Conservation (phyloP, 2,329 filamentous ascomycete genomes). For the Chrysoporthe cubensis region DNA sequence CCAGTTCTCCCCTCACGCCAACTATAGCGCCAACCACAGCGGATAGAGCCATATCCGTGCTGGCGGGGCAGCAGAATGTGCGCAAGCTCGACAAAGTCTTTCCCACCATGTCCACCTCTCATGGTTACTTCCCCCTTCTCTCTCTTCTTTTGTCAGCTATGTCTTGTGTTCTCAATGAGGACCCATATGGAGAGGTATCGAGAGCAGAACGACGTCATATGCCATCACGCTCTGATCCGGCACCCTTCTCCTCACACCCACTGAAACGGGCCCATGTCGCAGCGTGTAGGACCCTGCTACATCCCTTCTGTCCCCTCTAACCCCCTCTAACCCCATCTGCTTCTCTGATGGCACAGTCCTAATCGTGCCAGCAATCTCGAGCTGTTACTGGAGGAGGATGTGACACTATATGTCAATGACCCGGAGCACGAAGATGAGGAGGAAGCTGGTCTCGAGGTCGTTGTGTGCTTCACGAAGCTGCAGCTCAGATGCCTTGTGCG, state of each 20-base stretch:
- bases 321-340: neutral
- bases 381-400: neutral
- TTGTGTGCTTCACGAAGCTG: neutral
- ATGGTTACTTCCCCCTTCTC: no score
- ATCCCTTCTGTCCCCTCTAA: neutral
- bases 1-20: neutral
- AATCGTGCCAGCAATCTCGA: neutral
- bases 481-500: neutral
- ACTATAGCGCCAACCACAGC: neutral
- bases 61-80: neutral
- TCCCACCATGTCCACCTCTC: neutral
- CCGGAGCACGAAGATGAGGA: neutral
- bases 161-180: neutral
- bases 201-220: neutral
- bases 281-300: neutral
- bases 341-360: neutral
- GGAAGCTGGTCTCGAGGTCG: neutral
- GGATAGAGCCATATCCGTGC: neutral
- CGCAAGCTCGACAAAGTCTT: neutral
- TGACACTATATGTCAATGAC: neutral
- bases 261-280: neutral
- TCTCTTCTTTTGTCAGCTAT: neutral
- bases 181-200: neutral
- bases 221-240: neutral
- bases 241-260: neutral